These are phyloP conservation scores for Fraxinus latifolia DNA, from an alignment of 305 asterid genomes.

Conservation along the genomic window DNA sequence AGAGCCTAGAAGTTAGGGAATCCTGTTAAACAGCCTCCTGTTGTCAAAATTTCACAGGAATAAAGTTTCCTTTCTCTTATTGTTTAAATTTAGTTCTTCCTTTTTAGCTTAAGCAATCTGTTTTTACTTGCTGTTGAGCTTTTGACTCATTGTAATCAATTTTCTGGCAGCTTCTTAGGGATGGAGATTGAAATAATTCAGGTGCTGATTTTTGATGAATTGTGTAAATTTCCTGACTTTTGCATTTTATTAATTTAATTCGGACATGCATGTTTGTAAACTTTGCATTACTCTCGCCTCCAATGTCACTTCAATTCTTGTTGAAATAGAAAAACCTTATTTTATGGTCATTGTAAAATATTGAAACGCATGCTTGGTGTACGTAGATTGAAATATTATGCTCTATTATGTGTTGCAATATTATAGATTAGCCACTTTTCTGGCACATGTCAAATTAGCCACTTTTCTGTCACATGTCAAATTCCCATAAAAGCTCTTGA, in stretches of 20 bases:
- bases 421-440: not conserved
- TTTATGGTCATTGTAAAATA: not conserved
- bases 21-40: not conserved
- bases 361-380: not conserved
- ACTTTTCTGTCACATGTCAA: not conserved
- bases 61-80: not conserved
- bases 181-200: not conserved
- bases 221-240: not conserved
- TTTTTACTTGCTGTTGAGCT: not conserved
- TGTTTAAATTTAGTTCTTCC: not conserved
- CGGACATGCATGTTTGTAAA: not conserved
- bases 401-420: not conserved
- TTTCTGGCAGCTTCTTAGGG: not conserved
- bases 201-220: not conserved
- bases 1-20: not conserved
- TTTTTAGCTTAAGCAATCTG: not conserved
- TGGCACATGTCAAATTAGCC: not conserved
- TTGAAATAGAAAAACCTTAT: not conserved
- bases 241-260: not conserved
- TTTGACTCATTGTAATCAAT: not conserved
- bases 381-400: not conserved
- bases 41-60: not conserved
- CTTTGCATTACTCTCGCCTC: not conserved
- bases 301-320: not conserved
- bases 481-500: not conserved